Percentiles rank a stretch among this genome's conserved stretches.
Evolutionary conservation across 192 early-diverging fungal genomes (phyloP).

Genomic region (Coemansia sp.): DNA sequence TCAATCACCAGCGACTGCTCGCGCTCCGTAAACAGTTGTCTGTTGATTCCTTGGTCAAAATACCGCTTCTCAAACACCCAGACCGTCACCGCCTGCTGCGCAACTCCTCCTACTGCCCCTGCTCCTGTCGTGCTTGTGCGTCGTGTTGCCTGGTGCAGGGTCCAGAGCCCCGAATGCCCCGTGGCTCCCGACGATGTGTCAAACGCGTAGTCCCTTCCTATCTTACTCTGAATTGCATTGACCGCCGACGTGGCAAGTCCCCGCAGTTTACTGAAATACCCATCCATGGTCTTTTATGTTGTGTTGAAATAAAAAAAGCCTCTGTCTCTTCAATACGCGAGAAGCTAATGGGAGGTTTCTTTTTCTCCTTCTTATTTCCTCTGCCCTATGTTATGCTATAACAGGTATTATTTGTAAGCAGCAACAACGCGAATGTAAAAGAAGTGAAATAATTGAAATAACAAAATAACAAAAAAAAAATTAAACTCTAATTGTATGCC

Average conservation of each 20-base stretch:
- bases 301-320: neutral
- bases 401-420: no score
- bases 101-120: constrained; percentile 39
- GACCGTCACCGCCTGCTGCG: constrained; percentile 54
- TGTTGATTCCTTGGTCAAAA: constrained; percentile 58
- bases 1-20: constrained; percentile 59
- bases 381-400: no score
- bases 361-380: no score
- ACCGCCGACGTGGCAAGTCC: constrained; percentile 50
- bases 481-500: no score
- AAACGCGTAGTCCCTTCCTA: constrained; percentile 43
- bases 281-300: constrained; percentile 28
- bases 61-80: constrained; percentile 79
- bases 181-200: constrained; percentile 2
- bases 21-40: constrained; percentile 48
- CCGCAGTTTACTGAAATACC: constrained; percentile 48
- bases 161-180: constrained; percentile 66
- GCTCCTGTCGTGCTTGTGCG: constrained; percentile 25
- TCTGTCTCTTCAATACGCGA: no score
- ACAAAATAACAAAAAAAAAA: no score
- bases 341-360: no score
- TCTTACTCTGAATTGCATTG: constrained; percentile 43
- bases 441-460: no score
- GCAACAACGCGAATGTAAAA: no score
- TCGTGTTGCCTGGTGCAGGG: constrained; percentile 62